Base-by-base conservation (phyloP, 345 rosid species). In the Rhodamnia argentea region DNA sequence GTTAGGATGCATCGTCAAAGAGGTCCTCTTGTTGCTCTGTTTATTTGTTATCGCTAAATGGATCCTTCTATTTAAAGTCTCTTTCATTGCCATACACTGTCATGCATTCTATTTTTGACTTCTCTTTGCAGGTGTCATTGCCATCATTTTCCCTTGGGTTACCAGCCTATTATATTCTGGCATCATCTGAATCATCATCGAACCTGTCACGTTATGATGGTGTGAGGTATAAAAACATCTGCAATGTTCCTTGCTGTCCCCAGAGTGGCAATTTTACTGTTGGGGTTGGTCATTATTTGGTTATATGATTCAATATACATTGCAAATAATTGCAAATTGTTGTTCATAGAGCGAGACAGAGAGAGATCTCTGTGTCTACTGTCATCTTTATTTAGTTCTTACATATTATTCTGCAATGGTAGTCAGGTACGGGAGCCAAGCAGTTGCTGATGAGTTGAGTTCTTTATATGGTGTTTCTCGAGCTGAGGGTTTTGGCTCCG, bases 191-290 rank as follows among this genome's bases (percentile, higher is more conserved):
- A 87, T 94, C 99, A 85, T 96, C 99, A 83, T 96, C 98, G 13
- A 95, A 94, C 89, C 90, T 96, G 84, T 93, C 98, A 55, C 97
- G 98, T 85, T 96, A 96, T 87, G 98, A 96, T 89, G 98, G 98
- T 88, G 90, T 95, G 88, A 95, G 99, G 98, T 94, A 90, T 55
- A 42, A 50, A 57, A 82, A 59, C 13, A 70, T 37, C 81, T 70
- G 42, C 26, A 70, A 18, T 70, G 81, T 70, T 70, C 74, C 16
- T 82, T 75, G 51, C 85, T 83, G 84, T 83, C 54, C 57, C 42
- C 11, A 29, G 40, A 83, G 60, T 27, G 42, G 53, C 47, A 18
- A 37, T 70, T 70, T 70, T 70, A 37, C 40, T 7, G 13, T 18
- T 70, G 81, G 76, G 81, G 81, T 70, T 26, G 10, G 26, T 44